Evolutionary conservation across 805 yeast species (phyloP).

Genomic region (Deakozyma indianensis): DNA sequence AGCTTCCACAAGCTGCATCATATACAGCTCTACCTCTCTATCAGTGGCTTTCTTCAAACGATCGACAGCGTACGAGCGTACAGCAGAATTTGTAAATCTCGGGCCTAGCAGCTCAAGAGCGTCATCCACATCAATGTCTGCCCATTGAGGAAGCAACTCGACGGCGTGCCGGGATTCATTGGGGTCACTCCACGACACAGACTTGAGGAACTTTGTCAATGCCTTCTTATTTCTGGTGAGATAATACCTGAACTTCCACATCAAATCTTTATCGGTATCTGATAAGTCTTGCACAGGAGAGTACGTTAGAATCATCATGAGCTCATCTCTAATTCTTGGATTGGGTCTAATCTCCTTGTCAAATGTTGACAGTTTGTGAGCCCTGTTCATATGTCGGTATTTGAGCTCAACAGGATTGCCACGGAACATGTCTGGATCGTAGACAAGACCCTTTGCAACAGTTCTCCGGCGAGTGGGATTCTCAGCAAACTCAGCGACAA

Average conservation of each 20-base stretch:
- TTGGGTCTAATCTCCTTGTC: constrained; percentile 85
- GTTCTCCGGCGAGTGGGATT: neutral
- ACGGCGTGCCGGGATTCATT: constrained; percentile 68
- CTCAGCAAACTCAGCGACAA: neutral
- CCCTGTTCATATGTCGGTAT: constrained; percentile 67
- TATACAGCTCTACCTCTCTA: constrained; percentile 63
- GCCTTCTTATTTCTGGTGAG: constrained; percentile 52
- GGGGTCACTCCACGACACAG: constrained; percentile 80
- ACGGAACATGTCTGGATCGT: constrained; percentile 54
- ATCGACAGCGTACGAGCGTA: constrained; percentile 80
- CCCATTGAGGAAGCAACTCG: constrained; percentile 54
- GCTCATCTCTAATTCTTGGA: constrained; percentile 62
- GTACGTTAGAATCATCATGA: constrained; percentile 51
- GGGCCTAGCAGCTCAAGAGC: constrained; percentile 78
- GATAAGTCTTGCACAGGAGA: constrained; percentile 75
- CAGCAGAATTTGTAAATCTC: constrained; percentile 54
- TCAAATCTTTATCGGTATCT: constrained; percentile 69
- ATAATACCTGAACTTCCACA: constrained; percentile 86
- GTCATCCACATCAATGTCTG: constrained; percentile 68
- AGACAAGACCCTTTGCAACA: constrained; percentile 21
- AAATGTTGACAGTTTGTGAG: constrained; percentile 53
- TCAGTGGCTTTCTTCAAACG: constrained; percentile 65
- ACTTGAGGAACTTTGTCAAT: constrained; percentile 69
- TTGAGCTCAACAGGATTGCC: constrained; percentile 83
- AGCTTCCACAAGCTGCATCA: constrained; percentile 85